Percentiles rank a stretch among this genome's conserved stretches.
phyloP scores from a whole-genome alignment of 352 stramenopile genomes.

The Sclerospora graminicola region DNA sequence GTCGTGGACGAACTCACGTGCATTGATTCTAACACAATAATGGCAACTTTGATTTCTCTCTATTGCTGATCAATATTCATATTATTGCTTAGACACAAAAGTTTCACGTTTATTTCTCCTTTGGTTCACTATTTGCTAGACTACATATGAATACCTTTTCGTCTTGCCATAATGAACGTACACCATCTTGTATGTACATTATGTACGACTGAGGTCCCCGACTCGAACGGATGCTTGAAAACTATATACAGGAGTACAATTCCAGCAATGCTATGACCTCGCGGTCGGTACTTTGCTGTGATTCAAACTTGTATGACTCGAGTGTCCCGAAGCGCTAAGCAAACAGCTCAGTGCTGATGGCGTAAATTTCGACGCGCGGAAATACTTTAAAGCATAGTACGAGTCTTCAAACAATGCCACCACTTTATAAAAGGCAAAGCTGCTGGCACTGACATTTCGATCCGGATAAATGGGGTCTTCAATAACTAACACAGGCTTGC shows the following conservation, averaged over 20 bases:
- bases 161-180: too few relatives aligned
- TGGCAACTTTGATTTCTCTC: too few relatives aligned
- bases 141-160: constrained; percentile 24
- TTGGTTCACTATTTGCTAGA: constrained; percentile 16
- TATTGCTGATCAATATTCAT: too few relatives aligned
- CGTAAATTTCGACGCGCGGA: constrained; percentile 59
- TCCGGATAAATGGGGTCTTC: constrained; percentile 84
- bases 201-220: too few relatives aligned
- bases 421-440: constrained; percentile 78
- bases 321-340: constrained; percentile 55
- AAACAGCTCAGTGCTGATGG: constrained; percentile 75
- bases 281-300: constrained; percentile 15
- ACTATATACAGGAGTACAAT: background rate
- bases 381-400: constrained; percentile 81
- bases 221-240: too few relatives aligned
- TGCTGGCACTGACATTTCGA: constrained; percentile 80
- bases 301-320: constrained; percentile 38
- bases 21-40: too few relatives aligned
- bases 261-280: constrained; percentile 13
- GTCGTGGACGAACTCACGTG: constrained; percentile 21
- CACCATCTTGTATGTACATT: too few relatives aligned
- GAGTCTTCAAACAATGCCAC: constrained; percentile 79
- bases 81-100: too few relatives aligned
- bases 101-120: constrained; percentile 12
- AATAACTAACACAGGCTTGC: constrained; percentile 74